Base-by-base conservation (phyloP, 495 filamentous ascomycete genomes). In the Penicillium goetzii region DNA sequence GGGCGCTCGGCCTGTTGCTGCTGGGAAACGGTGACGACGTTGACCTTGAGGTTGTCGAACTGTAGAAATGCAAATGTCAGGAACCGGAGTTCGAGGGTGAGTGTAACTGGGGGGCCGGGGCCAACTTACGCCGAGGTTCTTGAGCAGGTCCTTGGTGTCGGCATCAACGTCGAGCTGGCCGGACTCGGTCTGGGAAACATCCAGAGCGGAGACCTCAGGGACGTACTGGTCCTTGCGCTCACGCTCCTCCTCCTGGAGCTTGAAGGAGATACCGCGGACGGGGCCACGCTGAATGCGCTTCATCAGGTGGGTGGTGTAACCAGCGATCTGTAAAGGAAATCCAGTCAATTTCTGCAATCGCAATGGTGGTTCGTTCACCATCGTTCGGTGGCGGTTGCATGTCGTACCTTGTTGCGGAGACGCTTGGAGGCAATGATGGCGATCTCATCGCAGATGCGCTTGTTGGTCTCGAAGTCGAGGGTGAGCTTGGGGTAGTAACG, bases 161-260 rank as follows among this genome's bases (percentile, higher is more conserved):
- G 84, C 75, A 78, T 99, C 95, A 69, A 99, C 90, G 68, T 99
- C 96, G 75, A 99, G 85, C 78, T 91, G 88, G 68, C 96, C 96
- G 74, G 83, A 88, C 84, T 97, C 95, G 74, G 86, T 89, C 84
- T 94, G 90, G 71, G 89, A 89, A 84, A 97, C 95, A 86, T 98
- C 96, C 76, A 99, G 91, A 72, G 96, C 95, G 45, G 96, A 98
- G 71, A 99, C 84, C 83, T 99, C 95, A 69, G 96, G 96, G 65
- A 99, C 95, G 84, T 97, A 99, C 88, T 99, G 96, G 86, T 99
- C 95, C 90, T 99, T 99, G 76, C 95, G 89, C 85, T 99, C 95
- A 85, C 95, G 90, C 87, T 98, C 95, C 85, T 98, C 95, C 85
- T 99, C 95, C 86, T 99, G 95, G 58, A 99, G 90, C 88, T 98